Evolutionary conservation across 2,329 filamentous ascomycete species (phyloP).

Genomic region (Trichoderma aggressivum): DNA sequence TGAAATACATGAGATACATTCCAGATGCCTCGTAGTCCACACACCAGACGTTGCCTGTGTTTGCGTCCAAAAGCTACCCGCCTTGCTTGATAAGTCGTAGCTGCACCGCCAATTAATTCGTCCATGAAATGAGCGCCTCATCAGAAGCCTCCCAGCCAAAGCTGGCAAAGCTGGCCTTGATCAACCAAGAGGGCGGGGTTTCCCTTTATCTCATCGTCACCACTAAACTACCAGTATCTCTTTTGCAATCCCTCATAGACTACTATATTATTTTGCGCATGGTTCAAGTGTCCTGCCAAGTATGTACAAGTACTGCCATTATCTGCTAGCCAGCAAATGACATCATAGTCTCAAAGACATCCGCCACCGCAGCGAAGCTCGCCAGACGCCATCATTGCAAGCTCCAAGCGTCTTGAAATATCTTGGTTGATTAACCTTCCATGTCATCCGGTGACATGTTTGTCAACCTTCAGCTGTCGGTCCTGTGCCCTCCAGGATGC

Average conservation of each 20-base stretch:
- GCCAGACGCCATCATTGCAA: background rate
- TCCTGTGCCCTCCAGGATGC: background rate
- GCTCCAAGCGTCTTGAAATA: background rate
- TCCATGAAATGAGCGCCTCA: background rate
- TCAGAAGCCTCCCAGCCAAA: background rate
- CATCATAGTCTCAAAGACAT: conserved; percentile 32
- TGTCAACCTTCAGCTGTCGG: background rate
- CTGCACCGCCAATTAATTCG: background rate
- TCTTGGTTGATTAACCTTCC: background rate
- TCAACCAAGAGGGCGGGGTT: background rate
- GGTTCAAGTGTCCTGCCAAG: background rate
- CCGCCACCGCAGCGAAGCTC: background rate
- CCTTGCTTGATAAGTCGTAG: background rate
- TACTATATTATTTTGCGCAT: background rate
- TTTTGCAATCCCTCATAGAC: background rate
- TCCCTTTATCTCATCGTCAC: background rate
- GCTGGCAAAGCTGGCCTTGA: background rate
- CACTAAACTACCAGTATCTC: background rate
- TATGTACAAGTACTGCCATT: background rate
- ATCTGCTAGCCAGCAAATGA: conserved; percentile 25
- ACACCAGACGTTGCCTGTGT: background rate
- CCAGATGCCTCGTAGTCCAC: background rate
- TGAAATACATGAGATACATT: background rate
- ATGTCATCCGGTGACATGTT: background rate
- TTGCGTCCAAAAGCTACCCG: background rate